A percentile compares a stretch with the other conserved stretches of the same genome.
phyloP scores from a whole-genome alignment of 768 basidiomycete genomes.

The Lentinula guzmanii region DNA sequence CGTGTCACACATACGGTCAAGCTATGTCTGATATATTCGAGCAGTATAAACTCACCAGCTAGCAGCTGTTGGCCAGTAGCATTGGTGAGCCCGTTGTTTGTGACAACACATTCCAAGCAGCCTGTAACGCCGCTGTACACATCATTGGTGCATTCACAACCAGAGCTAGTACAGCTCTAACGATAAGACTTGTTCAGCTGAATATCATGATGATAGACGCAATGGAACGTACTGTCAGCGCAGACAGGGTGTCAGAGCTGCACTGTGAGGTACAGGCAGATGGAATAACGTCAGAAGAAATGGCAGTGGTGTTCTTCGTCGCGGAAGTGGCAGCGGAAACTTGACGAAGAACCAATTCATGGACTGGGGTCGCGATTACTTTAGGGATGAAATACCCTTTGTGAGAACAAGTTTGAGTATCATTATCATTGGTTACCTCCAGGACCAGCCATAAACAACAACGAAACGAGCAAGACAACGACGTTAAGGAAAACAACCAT shows the following conservation, averaged over 20 bases:
- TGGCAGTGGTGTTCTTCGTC: background rate
- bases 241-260: background rate
- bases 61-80: conserved; percentile 1
- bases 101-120: background rate
- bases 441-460: background rate
- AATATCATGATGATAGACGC: too few relatives aligned
- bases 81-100: background rate
- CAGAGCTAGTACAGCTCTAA: background rate
- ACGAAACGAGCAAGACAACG: background rate
- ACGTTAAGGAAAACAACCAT: background rate
- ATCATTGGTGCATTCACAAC: background rate
- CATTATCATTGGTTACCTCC: background rate
- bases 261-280: conserved; percentile 2
- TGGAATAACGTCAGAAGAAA: background rate
- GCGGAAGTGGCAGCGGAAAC: background rate
- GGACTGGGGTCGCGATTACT: background rate
- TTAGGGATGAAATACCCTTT: background rate
- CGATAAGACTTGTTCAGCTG: background rate
- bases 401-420: too few relatives aligned
- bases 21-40: background rate
- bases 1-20: background rate
- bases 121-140: background rate
- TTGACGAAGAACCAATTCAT: background rate
- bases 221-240: background rate
- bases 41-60: background rate